Conservation (phyloP, 306 rosid genomes). For the Aeschynomene evenia region DNA sequence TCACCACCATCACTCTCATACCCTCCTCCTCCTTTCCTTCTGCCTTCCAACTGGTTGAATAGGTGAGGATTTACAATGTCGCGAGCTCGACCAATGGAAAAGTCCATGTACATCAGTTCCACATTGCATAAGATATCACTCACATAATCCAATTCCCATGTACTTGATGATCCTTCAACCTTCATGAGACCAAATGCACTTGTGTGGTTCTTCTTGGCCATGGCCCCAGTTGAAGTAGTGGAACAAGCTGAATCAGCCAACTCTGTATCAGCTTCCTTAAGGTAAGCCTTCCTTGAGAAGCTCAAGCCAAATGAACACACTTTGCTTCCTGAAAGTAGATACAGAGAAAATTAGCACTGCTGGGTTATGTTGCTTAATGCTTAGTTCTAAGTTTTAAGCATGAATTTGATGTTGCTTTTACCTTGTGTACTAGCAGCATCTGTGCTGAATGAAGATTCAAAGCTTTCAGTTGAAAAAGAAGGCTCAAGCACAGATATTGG, state of each 20-base stretch:
- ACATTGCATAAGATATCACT: constrained; percentile 53
- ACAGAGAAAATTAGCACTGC: neutral
- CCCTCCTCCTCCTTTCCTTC: constrained; percentile 41
- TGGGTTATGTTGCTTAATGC: neutral
- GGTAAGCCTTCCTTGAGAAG: constrained; percentile 39
- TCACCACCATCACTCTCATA: constrained; percentile 32
- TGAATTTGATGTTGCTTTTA: constrained; percentile 22
- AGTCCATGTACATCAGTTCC: constrained; percentile 66
- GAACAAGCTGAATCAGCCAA: constrained; percentile 72
- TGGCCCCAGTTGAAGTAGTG: constrained; percentile 25
- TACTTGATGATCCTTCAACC: constrained; percentile 18
- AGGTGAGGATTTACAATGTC: constrained; percentile 61
- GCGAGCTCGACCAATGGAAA: constrained; percentile 47
- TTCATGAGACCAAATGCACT: neutral
- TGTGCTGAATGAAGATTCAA: constrained; percentile 52
- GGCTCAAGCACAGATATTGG: constrained; percentile 70
- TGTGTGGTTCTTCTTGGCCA: constrained; percentile 30
- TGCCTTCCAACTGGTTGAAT: constrained; percentile 61
- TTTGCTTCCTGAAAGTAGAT: constrained; percentile 56
- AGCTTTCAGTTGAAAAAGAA: constrained; percentile 66
- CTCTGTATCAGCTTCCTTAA: constrained; percentile 49
- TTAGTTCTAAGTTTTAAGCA: neutral
- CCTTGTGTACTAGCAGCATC: constrained; percentile 58
- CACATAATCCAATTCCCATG: constrained; percentile 61
- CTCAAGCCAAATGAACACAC: constrained; percentile 45